These are phyloP conservation scores for Fibroporia radiculosa DNA, from an alignment of 768 basidiomycete species.

Conservation along the genomic window DNA sequence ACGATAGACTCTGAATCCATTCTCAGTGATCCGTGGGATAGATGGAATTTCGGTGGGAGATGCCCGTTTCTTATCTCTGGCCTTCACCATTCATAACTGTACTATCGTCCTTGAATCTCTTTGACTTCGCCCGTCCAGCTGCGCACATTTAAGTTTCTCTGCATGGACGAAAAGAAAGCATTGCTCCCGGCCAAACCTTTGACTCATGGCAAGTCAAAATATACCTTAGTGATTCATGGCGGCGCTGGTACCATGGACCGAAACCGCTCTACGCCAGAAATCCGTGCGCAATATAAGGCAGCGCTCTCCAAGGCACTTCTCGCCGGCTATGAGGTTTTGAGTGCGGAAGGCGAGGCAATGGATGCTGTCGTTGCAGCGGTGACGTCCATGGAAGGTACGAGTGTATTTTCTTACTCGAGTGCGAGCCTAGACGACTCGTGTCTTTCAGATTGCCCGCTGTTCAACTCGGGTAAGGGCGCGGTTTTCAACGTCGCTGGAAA, in stretches of 20 bases:
- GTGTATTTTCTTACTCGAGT: not conserved
- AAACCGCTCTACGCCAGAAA: slow-evolving; percentile 49
- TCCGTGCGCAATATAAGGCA: slow-evolving; percentile 48
- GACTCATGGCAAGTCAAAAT: slow-evolving; percentile 21
- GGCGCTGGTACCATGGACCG: slow-evolving; percentile 69
- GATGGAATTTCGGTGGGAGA: too few relatives aligned
- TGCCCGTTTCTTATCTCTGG: too few relatives aligned
- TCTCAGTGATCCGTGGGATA: too few relatives aligned
- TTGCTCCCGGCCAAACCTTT: slow-evolving; percentile 7
- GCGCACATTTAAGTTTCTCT: too few relatives aligned
- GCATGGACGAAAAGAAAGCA: slow-evolving; percentile 13
- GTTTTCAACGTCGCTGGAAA: slow-evolving; percentile 79
- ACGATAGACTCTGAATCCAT: too few relatives aligned
- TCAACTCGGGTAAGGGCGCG: slow-evolving; percentile 75
- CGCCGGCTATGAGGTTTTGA: slow-evolving; percentile 58
- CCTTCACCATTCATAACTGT: too few relatives aligned
- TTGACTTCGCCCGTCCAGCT: too few relatives aligned
- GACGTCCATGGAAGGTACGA: slow-evolving; percentile 58
- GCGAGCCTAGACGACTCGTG: not conserved
- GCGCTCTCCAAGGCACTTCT: slow-evolving; percentile 46
- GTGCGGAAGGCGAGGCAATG: slow-evolving; percentile 69
- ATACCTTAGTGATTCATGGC: slow-evolving; percentile 63
- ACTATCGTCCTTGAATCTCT: too few relatives aligned
- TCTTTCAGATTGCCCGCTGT: slow-evolving; percentile 60
- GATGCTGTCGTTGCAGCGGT: slow-evolving; percentile 78